A percentile compares a stretch with the other conserved stretches of the same genome.
Conservation (phyloP, 495 filamentous ascomycete species). For the Daldinia bambusicola region DNA sequence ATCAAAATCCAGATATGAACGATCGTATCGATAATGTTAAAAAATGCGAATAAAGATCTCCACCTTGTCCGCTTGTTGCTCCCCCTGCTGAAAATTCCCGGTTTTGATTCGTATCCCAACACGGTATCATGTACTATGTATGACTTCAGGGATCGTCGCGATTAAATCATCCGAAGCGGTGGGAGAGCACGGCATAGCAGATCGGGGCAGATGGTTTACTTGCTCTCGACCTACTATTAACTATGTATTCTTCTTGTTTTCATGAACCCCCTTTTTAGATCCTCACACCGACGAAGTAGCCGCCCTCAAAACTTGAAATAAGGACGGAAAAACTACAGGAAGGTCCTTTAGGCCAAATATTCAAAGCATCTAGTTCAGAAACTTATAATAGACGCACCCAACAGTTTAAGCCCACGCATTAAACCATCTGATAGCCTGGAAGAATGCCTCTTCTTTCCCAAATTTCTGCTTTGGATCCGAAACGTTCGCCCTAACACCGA, state of each 20-base stretch:
- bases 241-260: too few relatives aligned
- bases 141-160: slow-evolving; percentile 6
- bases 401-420: slow-evolving; percentile 48
- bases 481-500: slow-evolving; percentile 71
- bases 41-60: too few relatives aligned
- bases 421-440: slow-evolving; percentile 79
- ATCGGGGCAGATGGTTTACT: neutral
- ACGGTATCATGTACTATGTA: neutral
- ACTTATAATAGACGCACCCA: neutral
- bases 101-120: slow-evolving; percentile 31
- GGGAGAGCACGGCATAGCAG: neutral
- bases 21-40: too few relatives aligned
- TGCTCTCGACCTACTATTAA: neutral
- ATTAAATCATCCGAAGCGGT: neutral
- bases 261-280: too few relatives aligned
- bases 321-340: neutral
- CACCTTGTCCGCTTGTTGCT: too few relatives aligned
- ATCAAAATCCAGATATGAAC: slow-evolving; percentile 2
- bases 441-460: slow-evolving; percentile 81
- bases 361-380: neutral
- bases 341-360: neutral
- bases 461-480: slow-evolving; percentile 68
- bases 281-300: neutral
- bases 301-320: too few relatives aligned
- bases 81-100: slow-evolving; percentile 8